Base-by-base conservation (phyloP, 108 stramenopile genomes). In the Ochromonas danica region DNA sequence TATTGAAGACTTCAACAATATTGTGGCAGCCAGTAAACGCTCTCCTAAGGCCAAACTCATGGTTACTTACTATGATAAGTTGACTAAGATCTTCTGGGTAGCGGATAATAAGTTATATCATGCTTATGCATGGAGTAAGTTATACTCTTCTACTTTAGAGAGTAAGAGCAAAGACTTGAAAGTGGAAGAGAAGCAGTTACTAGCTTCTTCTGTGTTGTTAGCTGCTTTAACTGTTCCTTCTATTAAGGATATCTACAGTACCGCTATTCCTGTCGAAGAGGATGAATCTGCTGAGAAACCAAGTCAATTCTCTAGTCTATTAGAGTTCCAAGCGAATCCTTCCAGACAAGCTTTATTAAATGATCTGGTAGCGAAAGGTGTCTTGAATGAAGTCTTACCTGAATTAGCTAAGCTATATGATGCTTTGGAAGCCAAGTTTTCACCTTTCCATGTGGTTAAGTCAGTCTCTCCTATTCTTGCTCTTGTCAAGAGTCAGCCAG, bases 1-100 rank as follows among this genome's bases (percentile, higher is more conserved):
- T 43, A 92, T 96, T 17, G 98, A 99, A 82, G 96, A 97, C 85
- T 96, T 99, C 85, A 38, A 40, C 61, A 62, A 31, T 22, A 94
- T 99, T 88, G 85, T 97, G 70, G 91, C 93, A 82, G 93, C 95
- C 61, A 86, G 89, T 22, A 89, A 92, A 61, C 85, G 92, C 43
- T 86, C 91, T n/a, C 94, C 95, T 57, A 95, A 95, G 80, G 90
- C 94, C 80, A 93, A 93, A 82, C 88, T 95, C 70, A 93, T 96
- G 94, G 96, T 96, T 1, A 88, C 91, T 60, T 99, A 97, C 86
- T 99, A 97, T 87, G 95, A 96, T 79, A 94, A 95, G 77, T 90
- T 99, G 71, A 96, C 92, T 30, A 89, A 90, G 42, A 89, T 99
- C 77, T 99, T 99, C 82, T 96, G 96, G 95, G 95, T 97, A 0